A percentile compares a stretch with the other conserved stretches of the same genome.
These are phyloP conservation scores for Irpex sp. DNA, from an alignment of 1,284 basidiomycete genomes.

Conservation along the genomic window DNA sequence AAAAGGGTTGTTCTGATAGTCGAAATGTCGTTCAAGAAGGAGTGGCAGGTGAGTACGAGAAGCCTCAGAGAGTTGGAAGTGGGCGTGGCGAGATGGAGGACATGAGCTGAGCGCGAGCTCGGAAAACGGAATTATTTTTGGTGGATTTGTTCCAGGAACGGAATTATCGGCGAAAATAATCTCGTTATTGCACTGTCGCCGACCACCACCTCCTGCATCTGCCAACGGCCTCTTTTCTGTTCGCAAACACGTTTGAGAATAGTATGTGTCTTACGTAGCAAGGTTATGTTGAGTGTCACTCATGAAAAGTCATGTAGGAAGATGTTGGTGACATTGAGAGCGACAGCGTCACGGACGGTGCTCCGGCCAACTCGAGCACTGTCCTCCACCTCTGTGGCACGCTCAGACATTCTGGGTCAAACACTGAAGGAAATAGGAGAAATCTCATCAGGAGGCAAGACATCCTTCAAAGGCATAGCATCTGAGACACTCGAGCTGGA, in stretches of 20 bases:
- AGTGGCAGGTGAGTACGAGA: neutral
- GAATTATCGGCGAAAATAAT: neutral
- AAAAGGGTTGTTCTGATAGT: neutral
- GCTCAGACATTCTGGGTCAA: neutral
- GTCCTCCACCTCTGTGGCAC: neutral
- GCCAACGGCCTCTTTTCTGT: neutral
- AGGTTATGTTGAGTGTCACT: neutral
- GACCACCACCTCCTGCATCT: neutral
- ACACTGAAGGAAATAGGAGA: neutral
- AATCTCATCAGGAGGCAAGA: neutral
- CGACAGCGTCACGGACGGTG: neutral
- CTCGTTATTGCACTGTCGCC: neutral
- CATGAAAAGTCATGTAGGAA: neutral
- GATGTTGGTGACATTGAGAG: neutral
- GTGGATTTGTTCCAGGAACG: neutral
- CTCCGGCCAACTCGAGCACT: neutral
- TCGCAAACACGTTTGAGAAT: neutral
- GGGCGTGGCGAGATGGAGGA: slow-evolving; percentile 3
- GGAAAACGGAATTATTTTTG: neutral
- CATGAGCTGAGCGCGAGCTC: neutral
- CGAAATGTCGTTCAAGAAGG: neutral
- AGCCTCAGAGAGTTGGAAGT: neutral
- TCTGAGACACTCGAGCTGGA: neutral
- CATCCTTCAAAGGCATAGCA: neutral
- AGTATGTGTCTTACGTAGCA: neutral